Evolutionary conservation across 208 protist genomes (phyloP), one percentile per base, ranked within the genome.

Genomic region (Naegleria gruberi): DNA sequence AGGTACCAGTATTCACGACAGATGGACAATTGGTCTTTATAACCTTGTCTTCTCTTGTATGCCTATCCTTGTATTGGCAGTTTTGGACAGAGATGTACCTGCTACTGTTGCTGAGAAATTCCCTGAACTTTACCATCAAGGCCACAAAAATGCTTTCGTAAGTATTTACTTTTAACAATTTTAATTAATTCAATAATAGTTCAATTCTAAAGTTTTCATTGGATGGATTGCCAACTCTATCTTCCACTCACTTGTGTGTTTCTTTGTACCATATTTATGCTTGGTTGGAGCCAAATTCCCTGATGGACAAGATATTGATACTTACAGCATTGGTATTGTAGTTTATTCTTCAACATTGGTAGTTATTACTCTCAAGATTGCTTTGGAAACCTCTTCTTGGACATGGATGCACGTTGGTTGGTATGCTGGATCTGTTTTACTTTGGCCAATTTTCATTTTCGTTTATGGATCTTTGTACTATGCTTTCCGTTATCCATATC

Each of bases 21-120:
- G 95, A 15, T 98, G 95, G 96, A 89, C 97, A 57, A 92, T 97
- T 19, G 94, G 93, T 19, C 95, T 97, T 89, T 97, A 96, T 92
- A 98, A 97, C 89, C 90, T 96, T 4, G n/a, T 96, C 40, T 97
- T 95, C 91, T 96, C 96, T 2, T 74, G 91, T 41, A 34, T 96
- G 45, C 96, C 96, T n/a, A 95, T 96, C 47, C 47, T 97, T 30
- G 65, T 93, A 41, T 83, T 95, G 73, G 94, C 92, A 65, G 85
- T 96, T 41, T 94, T 96, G 17, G 96, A 98, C 85, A 90, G 94
- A 90, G 95, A 96, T 91, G 65, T 96, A 40, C 10, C 37, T n/a
- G 26, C 44, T 15, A 19, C 1, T 30, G 30, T 91, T 10, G 45
- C 82, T 26, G 43, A 91, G 19, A 15, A 92, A 42, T 91, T 89